Percentiles rank a stretch among this genome's conserved stretches.
Conservation (phyloP, 2,329 filamentous ascomycete species). For the Colletotrichum tofieldiae region DNA sequence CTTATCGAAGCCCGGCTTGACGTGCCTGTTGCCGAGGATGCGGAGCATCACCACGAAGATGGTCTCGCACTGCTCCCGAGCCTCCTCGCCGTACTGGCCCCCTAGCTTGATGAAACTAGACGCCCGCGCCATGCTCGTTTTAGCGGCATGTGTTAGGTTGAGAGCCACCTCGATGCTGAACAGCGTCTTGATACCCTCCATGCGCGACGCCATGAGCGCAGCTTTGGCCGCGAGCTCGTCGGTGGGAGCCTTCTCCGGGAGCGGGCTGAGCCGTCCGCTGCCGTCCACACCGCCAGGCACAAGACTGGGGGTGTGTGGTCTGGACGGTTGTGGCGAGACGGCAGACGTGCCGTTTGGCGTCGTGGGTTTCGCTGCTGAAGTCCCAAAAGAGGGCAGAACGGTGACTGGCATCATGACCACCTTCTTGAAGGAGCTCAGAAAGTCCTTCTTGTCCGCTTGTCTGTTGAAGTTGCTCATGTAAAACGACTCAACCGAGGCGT, state of each 20-base stretch:
- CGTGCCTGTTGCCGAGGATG: constrained; percentile 87
- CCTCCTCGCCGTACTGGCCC: constrained; percentile 85
- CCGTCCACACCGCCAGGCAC: constrained; percentile 55
- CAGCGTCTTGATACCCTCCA: constrained; percentile 94
- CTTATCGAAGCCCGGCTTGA: constrained; percentile 94
- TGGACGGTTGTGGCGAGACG: constrained; percentile 59
- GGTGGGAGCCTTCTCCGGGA: constrained; percentile 80
- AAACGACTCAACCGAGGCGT: constrained; percentile 91
- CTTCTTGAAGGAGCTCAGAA: constrained; percentile 96
- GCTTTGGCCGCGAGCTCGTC: constrained; percentile 96
- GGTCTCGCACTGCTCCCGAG: constrained; percentile 88
- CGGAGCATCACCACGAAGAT: constrained; percentile 91
- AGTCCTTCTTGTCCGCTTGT: constrained; percentile 96
- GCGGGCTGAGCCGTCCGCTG: constrained; percentile 57
- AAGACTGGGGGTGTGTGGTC: constrained; percentile 66
- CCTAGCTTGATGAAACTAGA: constrained; percentile 86
- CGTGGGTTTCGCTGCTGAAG: constrained; percentile 44
- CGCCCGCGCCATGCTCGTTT: constrained; percentile 87
- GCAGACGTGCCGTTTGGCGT: constrained; percentile 50
- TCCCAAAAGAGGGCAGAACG: constrained; percentile 79
- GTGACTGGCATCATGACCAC: constrained; percentile 99
- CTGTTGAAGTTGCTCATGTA: constrained; percentile 97
- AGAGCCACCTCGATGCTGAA: constrained; percentile 98
- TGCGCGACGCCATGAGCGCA: constrained; percentile 94
- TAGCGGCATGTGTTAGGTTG: constrained; percentile 89